Percentiles rank a stretch among this genome's conserved stretches.
Conservation (phyloP, 2,329 filamentous ascomycete genomes). For the Microcera coccophila region DNA sequence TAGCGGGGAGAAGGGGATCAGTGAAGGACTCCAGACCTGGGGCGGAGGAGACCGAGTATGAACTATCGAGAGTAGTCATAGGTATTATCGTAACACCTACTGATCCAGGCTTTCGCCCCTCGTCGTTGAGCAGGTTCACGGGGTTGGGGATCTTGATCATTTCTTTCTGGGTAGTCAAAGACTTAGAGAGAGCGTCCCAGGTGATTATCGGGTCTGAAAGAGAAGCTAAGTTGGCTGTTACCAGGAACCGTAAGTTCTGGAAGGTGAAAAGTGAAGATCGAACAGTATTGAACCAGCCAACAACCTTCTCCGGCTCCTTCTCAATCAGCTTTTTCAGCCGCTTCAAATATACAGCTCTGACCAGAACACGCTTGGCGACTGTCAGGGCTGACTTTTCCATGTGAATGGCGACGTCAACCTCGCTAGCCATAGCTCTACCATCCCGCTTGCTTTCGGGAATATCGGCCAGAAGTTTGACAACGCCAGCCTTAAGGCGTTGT, state of each 20-base stretch:
- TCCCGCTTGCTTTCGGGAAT: slow-evolving; percentile 89
- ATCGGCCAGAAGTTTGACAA: slow-evolving; percentile 83
- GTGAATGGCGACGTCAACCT: slow-evolving; percentile 74
- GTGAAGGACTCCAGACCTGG: slow-evolving; percentile 70
- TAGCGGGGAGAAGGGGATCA: slow-evolving; percentile 73
- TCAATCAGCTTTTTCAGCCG: slow-evolving; percentile 77
- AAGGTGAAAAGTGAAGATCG: slow-evolving; percentile 74
- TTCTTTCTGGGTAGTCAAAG: slow-evolving; percentile 38
- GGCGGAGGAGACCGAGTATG: slow-evolving; percentile 74
- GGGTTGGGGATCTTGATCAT: slow-evolving; percentile 69
- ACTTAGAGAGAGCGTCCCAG: slow-evolving; percentile 59
- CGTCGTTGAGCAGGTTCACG: slow-evolving; percentile 66
- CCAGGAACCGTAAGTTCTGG: slow-evolving; percentile 79
- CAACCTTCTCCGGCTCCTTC: slow-evolving; percentile 68
- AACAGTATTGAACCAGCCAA: slow-evolving; percentile 73
- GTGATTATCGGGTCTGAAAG: slow-evolving; percentile 71
- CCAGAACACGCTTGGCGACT: slow-evolving; percentile 75
- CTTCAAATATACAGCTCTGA: slow-evolving; percentile 84
- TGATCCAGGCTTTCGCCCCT: slow-evolving; percentile 71
- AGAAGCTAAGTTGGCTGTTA: slow-evolving; percentile 74
- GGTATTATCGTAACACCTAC: slow-evolving; percentile 75
- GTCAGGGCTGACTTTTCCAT: slow-evolving; percentile 71
- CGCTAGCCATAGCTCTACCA: slow-evolving; percentile 63
- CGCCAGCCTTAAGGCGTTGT: slow-evolving; percentile 55
- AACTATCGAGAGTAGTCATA: slow-evolving; percentile 89